Evolutionary conservation across 2,329 filamentous ascomycete species (phyloP).

Genomic region (Neurospora sp.): DNA sequence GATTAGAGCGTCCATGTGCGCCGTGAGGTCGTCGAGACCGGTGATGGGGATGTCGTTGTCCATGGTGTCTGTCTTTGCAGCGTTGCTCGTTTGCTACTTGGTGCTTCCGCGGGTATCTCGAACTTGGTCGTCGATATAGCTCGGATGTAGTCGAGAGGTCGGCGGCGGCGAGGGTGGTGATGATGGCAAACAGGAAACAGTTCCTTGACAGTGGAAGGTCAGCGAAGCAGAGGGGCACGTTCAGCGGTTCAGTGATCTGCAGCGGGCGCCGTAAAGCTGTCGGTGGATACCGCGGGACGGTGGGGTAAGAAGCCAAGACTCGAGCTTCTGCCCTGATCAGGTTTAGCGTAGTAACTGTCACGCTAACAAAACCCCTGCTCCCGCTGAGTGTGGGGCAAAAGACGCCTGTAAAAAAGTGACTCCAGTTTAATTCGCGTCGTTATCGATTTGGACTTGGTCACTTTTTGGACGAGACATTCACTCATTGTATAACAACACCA

Average conservation of each 20-base stretch:
- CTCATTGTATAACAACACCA: background rate
- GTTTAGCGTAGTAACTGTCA: background rate
- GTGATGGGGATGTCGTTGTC: constrained; percentile 33
- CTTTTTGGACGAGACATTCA: background rate
- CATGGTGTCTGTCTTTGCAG: constrained; percentile 13
- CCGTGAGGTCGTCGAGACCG: constrained; percentile 43
- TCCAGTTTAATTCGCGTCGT: background rate
- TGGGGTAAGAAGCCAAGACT: background rate
- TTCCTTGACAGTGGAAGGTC: background rate
- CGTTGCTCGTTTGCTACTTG: too few relatives aligned
- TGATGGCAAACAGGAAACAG: background rate
- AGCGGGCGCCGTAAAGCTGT: background rate
- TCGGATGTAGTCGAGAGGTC: background rate
- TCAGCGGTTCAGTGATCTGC: background rate
- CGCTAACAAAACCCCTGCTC: background rate
- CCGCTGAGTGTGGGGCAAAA: background rate
- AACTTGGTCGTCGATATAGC: background rate
- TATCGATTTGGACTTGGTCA: background rate
- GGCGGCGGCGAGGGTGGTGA: background rate
- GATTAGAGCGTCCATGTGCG: constrained; percentile 42
- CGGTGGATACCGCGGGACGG: background rate
- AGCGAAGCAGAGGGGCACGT: background rate
- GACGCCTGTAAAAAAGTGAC: background rate
- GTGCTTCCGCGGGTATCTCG: too few relatives aligned
- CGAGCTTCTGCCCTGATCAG: background rate